Base-by-base conservation (phyloP, 805 yeast species). In the Ogataea nakhonphanomensis region DNA sequence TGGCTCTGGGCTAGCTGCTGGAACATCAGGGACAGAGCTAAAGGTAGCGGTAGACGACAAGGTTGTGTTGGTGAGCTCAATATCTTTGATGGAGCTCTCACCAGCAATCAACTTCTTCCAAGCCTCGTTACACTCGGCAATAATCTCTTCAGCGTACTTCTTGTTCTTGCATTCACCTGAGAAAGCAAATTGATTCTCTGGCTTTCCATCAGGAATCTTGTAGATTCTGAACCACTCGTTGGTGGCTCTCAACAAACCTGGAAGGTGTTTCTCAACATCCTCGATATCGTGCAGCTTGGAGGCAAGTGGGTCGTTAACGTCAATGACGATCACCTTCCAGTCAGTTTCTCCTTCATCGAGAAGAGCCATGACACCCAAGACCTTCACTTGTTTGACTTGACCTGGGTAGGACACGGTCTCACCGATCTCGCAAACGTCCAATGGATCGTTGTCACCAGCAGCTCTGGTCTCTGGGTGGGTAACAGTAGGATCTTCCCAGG, bases 141-240 rank as follows among this genome's bases (percentile, higher is more conserved):
- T 77, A 53, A 90, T 78, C 51, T 84, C 88, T 54, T 85, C 74
- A 44, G 99, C 95, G 61, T 90, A 89, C 58, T 78, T 73, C 71
- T 78, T 85, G 76, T 81, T 79, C 69, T 85, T 85, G 73, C 88
- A 87, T 64, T 85, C 88, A 51, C 96, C 99, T 46, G 86, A 76
- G 80, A 88, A 89, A n/a, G 97, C 98, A 65, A 93, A 91, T 68
- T 84, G 84, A 70, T 93, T 93, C 69, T 79, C 86, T 57, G 96
- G 95, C 76, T 93, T 93, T 48, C 98, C 99, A 65, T 91, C 99
- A 40, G 99, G 97, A 54, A 89, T 77, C 70, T 93, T 93, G 81
- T 93, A 93, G 68, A 90, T 89, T 66, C 95, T 84, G 81, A 93
- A 93, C 99, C 99, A 93, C 69, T 86, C 95, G 66, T 89, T 82